Evolutionary conservation across 768 basidiomycete genomes (phyloP), one percentile per base, ranked within the genome.

Genomic region (Hirschioporus abietinus): DNA sequence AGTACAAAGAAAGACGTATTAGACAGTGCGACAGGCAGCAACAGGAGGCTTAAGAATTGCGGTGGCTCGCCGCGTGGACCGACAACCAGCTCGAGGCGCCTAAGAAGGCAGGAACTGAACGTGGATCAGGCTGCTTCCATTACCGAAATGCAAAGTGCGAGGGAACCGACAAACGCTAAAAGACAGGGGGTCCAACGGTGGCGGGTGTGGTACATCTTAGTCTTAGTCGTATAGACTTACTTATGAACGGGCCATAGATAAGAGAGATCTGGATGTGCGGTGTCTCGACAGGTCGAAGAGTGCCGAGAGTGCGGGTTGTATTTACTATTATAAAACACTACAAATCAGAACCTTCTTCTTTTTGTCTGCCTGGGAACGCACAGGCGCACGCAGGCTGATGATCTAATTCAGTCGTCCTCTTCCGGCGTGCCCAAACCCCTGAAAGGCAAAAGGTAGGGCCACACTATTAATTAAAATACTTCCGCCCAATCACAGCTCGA

Each of bases 1-100:
- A 52, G 42, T 52, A 52, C 42, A 52, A 52, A 52, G 42, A 52
- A 52, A 52, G 42, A 52, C 42, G 42, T 52, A 52, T 52, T 52
- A 52, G 42, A 52, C 15, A 6, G 42, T 52, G 42, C 42, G 42
- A 52, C 42, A 20, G 42, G 42, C 42, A 52, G 42, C 42, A 52
- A 20, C 42, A 52, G 42, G 42, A 52, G 42, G 42, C 42, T 52
- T 52, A 52, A 52, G 42, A 52, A 52, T 52, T 52, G 42, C 42
- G 42, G 42, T 12, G 42, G 42, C 42, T 52, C 42, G 42, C 42
- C 42, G 42, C 42, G 42, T 52, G 42, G 20, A 10, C 42, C 15
- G 42, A 52, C 42, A 3, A 2, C 42, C 4, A 52, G 42, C 42
- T 52, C 42, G 42, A 52, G 42, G 42, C 42, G 42, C 42, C 42